Evolutionary conservation across 495 filamentous ascomycete genomes (phyloP), one percentile per base, ranked within the genome.

Genomic region (Peziza echinospora): DNA sequence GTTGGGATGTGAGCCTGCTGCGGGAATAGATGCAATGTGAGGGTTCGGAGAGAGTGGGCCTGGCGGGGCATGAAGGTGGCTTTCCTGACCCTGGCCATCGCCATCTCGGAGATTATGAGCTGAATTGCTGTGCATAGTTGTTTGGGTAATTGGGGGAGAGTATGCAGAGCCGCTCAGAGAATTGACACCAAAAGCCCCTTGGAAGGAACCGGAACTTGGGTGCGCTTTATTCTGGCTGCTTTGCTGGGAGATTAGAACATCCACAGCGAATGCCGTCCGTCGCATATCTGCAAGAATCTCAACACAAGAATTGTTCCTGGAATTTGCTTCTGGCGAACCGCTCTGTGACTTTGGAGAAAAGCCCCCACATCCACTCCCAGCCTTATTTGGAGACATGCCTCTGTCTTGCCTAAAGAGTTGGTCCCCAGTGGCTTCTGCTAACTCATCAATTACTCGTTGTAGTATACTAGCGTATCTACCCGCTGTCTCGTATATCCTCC

Each of bases 211-310:
- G n/a, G n/a, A n/a, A n/a, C n/a, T n/a, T n/a, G n/a, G n/a, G n/a
- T n/a, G n/a, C n/a, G n/a, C n/a, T 37, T 37, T 37, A 37, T 37
- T 37, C 30, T 3, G 8, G n/a, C n/a, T 34, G 8, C 8, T 7
- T 58, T 89, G 84, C 10, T 80, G 72, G 1, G 80, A 83, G 44
- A 92, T 92, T 21, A 91, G 63, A 49, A 86, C 80, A 58, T 93
- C 84, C 3, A 92, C 71, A 50, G 87, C 83, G 52, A 81, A 93
- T 5, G 84, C 84, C 21, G 71, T 77, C 25, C 84, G 69, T 21
- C 84, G 71, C 84, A 93, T 91, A 54, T 93, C 84, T 2, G 82
- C 79, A 3, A 93, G 65, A 46, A 92, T 92, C 55, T 76, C 78
- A 28, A 93, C 83, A 7, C 75, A 82, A 17, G 77, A 82, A 23